Evolutionary conservation across 805 yeast species (phyloP).

Genomic region (Starmerella scarabaei): DNA sequence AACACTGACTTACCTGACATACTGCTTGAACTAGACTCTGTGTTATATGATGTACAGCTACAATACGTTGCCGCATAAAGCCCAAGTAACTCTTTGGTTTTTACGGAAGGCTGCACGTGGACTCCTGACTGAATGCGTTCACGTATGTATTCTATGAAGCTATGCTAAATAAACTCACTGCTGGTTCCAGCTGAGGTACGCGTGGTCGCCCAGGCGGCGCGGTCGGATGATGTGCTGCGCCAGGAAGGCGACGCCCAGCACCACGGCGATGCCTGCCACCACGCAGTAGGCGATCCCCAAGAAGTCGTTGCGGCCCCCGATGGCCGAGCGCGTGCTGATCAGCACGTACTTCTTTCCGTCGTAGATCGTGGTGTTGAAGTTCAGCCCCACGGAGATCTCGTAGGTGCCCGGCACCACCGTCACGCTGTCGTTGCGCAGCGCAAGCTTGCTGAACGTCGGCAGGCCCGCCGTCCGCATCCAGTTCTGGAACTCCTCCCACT

Average conservation of each 20-base stretch:
- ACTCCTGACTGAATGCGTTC: too few species aligned
- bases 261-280: constrained; percentile 63
- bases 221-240: constrained; percentile 74
- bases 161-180: too few species aligned
- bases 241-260: constrained; percentile 63
- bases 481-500: constrained; percentile 77
- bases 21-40: too few species aligned
- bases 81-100: too few species aligned
- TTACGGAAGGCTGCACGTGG: too few species aligned
- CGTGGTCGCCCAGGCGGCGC: constrained; percentile 72
- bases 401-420: constrained; percentile 55
- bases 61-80: too few species aligned
- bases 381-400: constrained; percentile 49
- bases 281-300: constrained; percentile 75
- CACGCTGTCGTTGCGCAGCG: constrained; percentile 53
- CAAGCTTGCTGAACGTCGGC: constrained; percentile 76
- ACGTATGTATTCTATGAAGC: too few species aligned
- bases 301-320: constrained; percentile 80
- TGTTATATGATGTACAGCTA: too few species aligned
- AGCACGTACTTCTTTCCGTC: constrained; percentile 85
- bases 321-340: constrained; percentile 63
- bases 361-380: constrained; percentile 69
- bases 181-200: constrained; percentile 41
- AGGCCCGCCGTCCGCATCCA: constrained; percentile 98
- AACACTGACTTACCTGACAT: too few species aligned